phyloP scores from a whole-genome alignment of 2,329 filamentous ascomycete species.

The Clonostachys rosea region DNA sequence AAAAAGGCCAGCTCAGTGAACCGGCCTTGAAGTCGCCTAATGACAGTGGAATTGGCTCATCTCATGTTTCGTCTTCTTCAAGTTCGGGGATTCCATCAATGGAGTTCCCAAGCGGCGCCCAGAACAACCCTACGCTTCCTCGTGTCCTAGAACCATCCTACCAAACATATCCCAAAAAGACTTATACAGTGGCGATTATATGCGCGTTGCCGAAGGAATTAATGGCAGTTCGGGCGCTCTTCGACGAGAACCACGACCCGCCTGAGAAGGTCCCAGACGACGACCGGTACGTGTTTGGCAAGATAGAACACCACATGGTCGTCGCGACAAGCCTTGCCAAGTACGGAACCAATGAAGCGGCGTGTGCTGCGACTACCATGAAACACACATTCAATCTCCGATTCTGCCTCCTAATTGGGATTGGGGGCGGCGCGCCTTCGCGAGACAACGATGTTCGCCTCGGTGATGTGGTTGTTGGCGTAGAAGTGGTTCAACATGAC shows the following conservation, averaged over 20 bases:
- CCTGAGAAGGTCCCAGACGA: slow-evolving; percentile 8
- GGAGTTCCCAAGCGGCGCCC: not conserved
- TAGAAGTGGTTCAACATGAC: slow-evolving; percentile 10
- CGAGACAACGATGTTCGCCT: slow-evolving; percentile 9
- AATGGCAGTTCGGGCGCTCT: not conserved
- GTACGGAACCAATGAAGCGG: slow-evolving; percentile 9
- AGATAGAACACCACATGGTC: slow-evolving; percentile 23
- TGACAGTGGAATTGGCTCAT: not conserved
- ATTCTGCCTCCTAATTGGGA: slow-evolving; percentile 22
- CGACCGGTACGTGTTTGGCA: slow-evolving; percentile 20
- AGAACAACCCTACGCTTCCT: not conserved
- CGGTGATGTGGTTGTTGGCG: slow-evolving; percentile 7
- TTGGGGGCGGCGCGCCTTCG: slow-evolving; percentile 24
- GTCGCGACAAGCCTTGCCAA: slow-evolving; percentile 18
- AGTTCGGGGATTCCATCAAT: too few relatives aligned
- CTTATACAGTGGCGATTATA: not conserved
- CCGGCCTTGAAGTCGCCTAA: not conserved
- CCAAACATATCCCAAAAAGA: not conserved
- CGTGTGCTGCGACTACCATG: slow-evolving; percentile 16
- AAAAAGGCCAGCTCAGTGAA: not conserved
- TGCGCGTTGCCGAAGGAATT: not conserved
- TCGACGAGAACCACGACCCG: not conserved
- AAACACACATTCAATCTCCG: slow-evolving; percentile 18
- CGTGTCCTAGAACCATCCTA: not conserved
- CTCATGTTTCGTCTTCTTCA: not conserved